Percentiles rank a stretch among this genome's conserved stretches.
Evolutionary conservation across 371 early-diverging fungal genomes (phyloP).

Genomic region (Haplosporangium sp.): DNA sequence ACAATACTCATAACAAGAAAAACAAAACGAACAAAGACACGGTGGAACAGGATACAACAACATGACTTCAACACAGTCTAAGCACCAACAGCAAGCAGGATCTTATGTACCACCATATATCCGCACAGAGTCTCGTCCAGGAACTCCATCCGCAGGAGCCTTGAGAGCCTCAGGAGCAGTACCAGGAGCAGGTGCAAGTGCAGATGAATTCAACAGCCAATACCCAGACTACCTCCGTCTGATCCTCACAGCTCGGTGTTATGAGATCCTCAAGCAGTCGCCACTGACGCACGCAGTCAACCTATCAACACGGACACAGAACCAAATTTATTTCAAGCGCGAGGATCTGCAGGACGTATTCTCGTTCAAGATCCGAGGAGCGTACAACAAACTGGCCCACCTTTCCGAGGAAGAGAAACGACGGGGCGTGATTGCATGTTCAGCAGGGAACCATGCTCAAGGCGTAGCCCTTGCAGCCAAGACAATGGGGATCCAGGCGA

Average conservation of each 20-base stretch:
- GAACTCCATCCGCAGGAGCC: conserved; percentile 1
- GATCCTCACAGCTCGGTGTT: conserved; percentile 91
- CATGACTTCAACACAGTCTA: too few relatives aligned
- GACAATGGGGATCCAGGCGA: conserved; percentile 90
- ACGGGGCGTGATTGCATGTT: conserved; percentile 94
- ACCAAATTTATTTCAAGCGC: conserved; percentile 87
- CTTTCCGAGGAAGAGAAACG: conserved; percentile 80
- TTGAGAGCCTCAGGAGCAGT: too few relatives aligned
- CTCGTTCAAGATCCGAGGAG: conserved; percentile 97
- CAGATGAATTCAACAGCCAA: not conserved
- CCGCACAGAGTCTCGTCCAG: conserved; percentile 13
- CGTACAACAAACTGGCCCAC: conserved; percentile 91
- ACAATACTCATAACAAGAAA: too few relatives aligned
- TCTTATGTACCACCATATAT: conserved; percentile 18
- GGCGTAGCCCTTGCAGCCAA: conserved; percentile 94
- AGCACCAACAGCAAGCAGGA: too few relatives aligned
- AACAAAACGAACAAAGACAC: too few relatives aligned
- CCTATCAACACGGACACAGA: conserved; percentile 74
- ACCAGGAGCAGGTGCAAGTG: too few relatives aligned
- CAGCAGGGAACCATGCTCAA: conserved; percentile 97
- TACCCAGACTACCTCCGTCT: conserved; percentile 90
- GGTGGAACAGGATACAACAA: too few relatives aligned
- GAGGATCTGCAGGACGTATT: conserved; percentile 98
- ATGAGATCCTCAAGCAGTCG: conserved; percentile 93
- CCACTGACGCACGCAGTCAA: conserved; percentile 87